phyloP scores from a whole-genome alignment of 441 rosid species.

The Kokia cookei region DNA sequence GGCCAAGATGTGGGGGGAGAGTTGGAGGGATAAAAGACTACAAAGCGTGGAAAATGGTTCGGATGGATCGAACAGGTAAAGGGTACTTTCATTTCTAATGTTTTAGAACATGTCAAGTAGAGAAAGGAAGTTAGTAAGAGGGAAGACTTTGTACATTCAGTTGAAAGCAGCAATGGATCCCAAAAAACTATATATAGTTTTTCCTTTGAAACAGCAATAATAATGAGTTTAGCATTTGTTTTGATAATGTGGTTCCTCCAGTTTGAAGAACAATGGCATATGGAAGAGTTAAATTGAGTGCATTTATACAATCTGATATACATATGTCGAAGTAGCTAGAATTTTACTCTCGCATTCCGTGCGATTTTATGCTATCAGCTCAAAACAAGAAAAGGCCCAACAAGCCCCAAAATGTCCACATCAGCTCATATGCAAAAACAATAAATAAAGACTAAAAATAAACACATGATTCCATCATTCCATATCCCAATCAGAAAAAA shows the following conservation, averaged over 20 bases:
- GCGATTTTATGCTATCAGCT: no score
- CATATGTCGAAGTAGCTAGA: no score
- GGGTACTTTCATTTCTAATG: not conserved
- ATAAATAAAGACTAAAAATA: no score
- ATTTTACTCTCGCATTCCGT: no score
- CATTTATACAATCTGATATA: not conserved
- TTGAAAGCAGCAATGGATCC: not conserved
- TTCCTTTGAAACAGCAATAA: not conserved
- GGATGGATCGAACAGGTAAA: conserved; percentile 2
- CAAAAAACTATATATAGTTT: not conserved
- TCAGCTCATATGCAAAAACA: no score
- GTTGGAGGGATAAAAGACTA: conserved; percentile 23
- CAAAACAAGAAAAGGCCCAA: no score
- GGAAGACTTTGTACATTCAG: not conserved
- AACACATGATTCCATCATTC: no score
- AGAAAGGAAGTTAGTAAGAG: not conserved
- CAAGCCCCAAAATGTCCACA: no score
- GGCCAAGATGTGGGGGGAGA: conserved; percentile 52
- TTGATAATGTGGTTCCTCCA: not conserved
- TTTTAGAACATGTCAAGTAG: not conserved
- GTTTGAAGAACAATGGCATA: not conserved
- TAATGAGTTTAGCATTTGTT: not conserved
- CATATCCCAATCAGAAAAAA: no score
- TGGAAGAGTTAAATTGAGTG: not conserved
- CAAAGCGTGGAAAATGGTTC: conserved; percentile 4